Evolutionary conservation across 805 yeast species (phyloP), one percentile per base, ranked within the genome.

Genomic region (Ogataea wickerhamii): DNA sequence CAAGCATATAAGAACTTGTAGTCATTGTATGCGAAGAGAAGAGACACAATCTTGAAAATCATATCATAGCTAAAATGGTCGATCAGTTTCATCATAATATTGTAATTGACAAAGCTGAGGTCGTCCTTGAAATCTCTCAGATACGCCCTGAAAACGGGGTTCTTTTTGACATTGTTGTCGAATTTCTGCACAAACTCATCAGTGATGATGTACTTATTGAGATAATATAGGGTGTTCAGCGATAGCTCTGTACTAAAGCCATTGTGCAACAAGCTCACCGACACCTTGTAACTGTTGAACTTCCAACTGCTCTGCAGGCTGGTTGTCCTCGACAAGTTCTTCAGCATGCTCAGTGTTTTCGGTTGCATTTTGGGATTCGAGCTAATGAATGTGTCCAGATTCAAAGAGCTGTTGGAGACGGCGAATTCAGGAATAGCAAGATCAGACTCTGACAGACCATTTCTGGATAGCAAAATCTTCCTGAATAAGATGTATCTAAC

Each of bases 1-100:
- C 71, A 51, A 0, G 77, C 60, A 19, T 64, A 55, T 16, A 68
- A 44, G 2, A 67, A 49, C 45, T 68, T 71, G 50, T 72, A 69
- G 40, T 60, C 58, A 13, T 47, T 44, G 24, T 51, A 41, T 2
- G 51, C 53, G 7, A 61, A 35, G 8, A 63, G 33, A 20, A 63
- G 32, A 26, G 52, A 52, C 26, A 57, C 36, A 3, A 53, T 32
- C 36, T 53, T 51, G 30, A 45, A 39, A 11, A 51, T 41, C 4
- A 55, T 39, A 2, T 34, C 23, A 4, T 44, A 34, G 21, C 48
- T 46, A 29, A 47, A 47, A 19, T 41, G 45, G 18, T 38, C 45
- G 24, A 52, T 18, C 13, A 56, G 26, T 31, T 45, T 44, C 32
- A 51, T 26, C 22, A 56, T 40, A 19, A 38, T 47, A 7, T 41